Evolutionary conservation across 1,139 yeast genomes (phyloP).

Genomic region (Suhomyces atakaporum): DNA sequence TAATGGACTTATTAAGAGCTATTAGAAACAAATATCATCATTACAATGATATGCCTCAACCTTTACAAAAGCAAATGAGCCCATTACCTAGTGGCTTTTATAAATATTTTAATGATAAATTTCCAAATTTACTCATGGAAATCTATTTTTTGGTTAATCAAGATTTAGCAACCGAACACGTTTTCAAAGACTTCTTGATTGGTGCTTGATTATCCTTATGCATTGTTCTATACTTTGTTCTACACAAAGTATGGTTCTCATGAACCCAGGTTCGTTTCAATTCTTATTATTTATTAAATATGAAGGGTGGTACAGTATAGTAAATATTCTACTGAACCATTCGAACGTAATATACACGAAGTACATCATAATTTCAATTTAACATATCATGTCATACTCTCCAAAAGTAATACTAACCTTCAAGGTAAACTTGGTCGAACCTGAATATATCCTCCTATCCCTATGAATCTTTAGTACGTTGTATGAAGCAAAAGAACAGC

Average conservation of each 20-base stretch:
- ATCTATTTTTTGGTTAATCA: slow-evolving; percentile 65
- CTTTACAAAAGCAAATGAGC: slow-evolving; percentile 61
- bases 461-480: too few relatives aligned
- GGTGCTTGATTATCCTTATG: slow-evolving; percentile 5
- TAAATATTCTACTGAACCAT: too few relatives aligned
- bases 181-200: slow-evolving; percentile 54
- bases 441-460: too few relatives aligned
- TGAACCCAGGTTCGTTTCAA: slow-evolving; percentile 8
- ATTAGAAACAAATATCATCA: slow-evolving; percentile 92
- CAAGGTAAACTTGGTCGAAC: too few relatives aligned
- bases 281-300: slow-evolving; percentile 3
- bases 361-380: too few relatives aligned
- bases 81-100: slow-evolving; percentile 86
- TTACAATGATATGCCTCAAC: slow-evolving; percentile 80
- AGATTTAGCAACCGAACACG: slow-evolving; percentile 61
- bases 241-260: slow-evolving; percentile 5
- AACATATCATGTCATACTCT: too few relatives aligned
- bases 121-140: slow-evolving; percentile 78
- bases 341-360: not conserved
- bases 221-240: slow-evolving; percentile 1
- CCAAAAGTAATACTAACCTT: not conserved
- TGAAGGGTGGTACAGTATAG: not conserved
- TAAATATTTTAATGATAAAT: slow-evolving; percentile 66
- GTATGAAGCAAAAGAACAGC: too few relatives aligned
- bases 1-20: slow-evolving; percentile 86